phyloP scores from a whole-genome alignment of 2,329 filamentous ascomycete genomes.

The Phoma sp. region DNA sequence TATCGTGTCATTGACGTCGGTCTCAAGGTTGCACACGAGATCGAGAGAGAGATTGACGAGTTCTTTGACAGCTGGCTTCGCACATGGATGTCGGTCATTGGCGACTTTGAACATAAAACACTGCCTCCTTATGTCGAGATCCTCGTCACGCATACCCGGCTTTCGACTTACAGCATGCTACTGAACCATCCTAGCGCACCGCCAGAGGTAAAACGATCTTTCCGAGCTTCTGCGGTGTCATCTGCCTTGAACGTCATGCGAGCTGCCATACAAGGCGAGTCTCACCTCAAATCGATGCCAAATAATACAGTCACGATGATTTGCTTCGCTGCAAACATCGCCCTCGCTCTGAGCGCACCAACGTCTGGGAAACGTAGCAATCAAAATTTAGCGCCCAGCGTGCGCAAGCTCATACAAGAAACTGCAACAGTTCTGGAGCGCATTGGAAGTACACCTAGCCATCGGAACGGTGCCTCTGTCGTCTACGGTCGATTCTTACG shows the following conservation, averaged over 20 bases:
- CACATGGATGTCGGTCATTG: constrained; percentile 57
- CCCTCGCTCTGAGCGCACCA: constrained; percentile 55
- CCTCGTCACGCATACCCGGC: constrained; percentile 71
- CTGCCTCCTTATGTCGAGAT: constrained; percentile 79
- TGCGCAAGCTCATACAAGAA: constrained; percentile 61
- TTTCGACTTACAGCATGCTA: constrained; percentile 77
- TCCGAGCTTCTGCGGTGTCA: constrained; percentile 73
- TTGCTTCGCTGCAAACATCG: constrained; percentile 65
- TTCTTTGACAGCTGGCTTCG: constrained; percentile 72
- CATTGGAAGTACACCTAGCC: constrained; percentile 69
- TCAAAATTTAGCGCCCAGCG: constrained; percentile 43
- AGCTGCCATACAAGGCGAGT: constrained; percentile 74
- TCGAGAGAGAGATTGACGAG: constrained; percentile 61
- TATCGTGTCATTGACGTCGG: constrained; percentile 61
- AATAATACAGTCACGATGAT: constrained; percentile 84
- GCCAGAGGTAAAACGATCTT: constrained; percentile 73
- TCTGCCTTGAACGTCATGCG: constrained; percentile 78
- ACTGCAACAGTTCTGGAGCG: constrained; percentile 72
- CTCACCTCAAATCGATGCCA: constrained; percentile 74
- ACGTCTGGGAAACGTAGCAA: constrained; percentile 26
- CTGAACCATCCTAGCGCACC: constrained; percentile 77
- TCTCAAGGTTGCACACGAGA: constrained; percentile 55
- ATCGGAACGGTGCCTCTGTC: constrained; percentile 70
- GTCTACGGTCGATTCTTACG: constrained; percentile 64
- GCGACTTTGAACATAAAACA: constrained; percentile 50